A percentile compares a stretch with the other conserved stretches of the same genome.
Evolutionary conservation across 805 yeast genomes (phyloP).

Genomic region (Candida tallmaniae): DNA sequence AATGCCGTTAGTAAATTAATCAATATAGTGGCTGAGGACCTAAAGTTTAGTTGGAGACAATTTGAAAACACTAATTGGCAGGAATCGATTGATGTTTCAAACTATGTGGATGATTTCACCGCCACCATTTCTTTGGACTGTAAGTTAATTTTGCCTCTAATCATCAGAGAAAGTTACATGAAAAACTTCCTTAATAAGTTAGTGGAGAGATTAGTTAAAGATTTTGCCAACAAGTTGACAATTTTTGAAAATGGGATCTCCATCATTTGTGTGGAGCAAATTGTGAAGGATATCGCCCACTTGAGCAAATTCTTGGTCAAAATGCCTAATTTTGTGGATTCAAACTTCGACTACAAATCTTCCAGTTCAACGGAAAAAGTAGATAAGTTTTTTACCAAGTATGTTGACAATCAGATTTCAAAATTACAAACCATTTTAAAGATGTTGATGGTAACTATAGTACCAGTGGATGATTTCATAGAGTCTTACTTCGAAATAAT

Average conservation of each 20-base stretch:
- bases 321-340: slow-evolving; percentile 40
- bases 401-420: slow-evolving; percentile 37
- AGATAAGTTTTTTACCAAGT: slow-evolving; percentile 32
- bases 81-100: slow-evolving; percentile 67
- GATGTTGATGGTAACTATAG: slow-evolving; percentile 55
- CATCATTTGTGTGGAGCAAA: slow-evolving; percentile 64
- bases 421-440: slow-evolving; percentile 63
- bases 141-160: slow-evolving; percentile 46
- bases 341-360: slow-evolving; percentile 25
- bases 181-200: slow-evolving; percentile 73
- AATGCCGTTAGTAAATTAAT: slow-evolving; percentile 53
- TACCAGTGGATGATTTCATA: slow-evolving; percentile 60
- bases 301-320: slow-evolving; percentile 51
- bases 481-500: slow-evolving; percentile 62
- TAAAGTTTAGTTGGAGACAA: slow-evolving; percentile 77
- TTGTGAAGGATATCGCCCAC: slow-evolving; percentile 65
- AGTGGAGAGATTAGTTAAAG: slow-evolving; percentile 57
- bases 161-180: slow-evolving; percentile 66
- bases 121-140: slow-evolving; percentile 43
- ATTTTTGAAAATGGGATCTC: slow-evolving; percentile 63
- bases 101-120: slow-evolving; percentile 60
- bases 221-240: slow-evolving; percentile 54
- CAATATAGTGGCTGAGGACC: slow-evolving; percentile 53
- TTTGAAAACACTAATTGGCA: slow-evolving; percentile 75
- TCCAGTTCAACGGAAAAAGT: slow-evolving; percentile 16